A percentile compares a stretch with the other conserved stretches of the same genome.
These are phyloP conservation scores for Aquilaria agallochum DNA, from an alignment of 441 rosid species.

Conservation along the genomic window DNA sequence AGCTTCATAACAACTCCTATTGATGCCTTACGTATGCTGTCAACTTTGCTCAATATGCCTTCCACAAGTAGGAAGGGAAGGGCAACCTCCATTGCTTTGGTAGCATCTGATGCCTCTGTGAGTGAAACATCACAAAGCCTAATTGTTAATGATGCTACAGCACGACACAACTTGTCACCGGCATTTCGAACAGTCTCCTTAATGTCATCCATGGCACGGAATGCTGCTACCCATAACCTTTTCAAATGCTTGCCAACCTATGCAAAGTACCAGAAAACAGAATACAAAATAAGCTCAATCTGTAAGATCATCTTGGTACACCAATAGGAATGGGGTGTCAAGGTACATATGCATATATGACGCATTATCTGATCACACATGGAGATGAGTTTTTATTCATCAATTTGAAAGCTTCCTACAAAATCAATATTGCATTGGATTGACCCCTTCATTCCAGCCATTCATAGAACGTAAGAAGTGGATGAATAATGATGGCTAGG, in stretches of 20 bases:
- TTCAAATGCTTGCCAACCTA: conserved; percentile 82
- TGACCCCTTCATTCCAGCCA: too few species aligned
- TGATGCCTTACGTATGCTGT: conserved; percentile 85
- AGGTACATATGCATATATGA: too few species aligned
- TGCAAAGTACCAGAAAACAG: conserved; percentile 3
- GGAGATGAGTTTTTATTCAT: too few species aligned
- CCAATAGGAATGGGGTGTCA: too few species aligned
- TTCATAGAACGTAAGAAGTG: too few species aligned
- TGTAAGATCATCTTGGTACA: too few species aligned
- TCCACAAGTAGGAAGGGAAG: conserved; percentile 89
- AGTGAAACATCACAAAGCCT: conserved; percentile 93
- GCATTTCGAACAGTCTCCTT: conserved; percentile 98
- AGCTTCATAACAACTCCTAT: conserved; percentile 98
- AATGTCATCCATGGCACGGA: conserved; percentile 99
- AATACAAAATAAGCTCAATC: background rate
- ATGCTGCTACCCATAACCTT: conserved; percentile 79
- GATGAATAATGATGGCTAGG: too few species aligned
- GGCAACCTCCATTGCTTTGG: conserved; percentile 75
- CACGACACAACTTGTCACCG: conserved; percentile 86
- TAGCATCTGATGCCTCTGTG: conserved; percentile 75
- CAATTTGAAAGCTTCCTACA: too few species aligned
- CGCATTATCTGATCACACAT: too few species aligned
- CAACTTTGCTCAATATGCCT: conserved; percentile 93
- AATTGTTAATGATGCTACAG: conserved; percentile 75
- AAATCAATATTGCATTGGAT: too few species aligned